Percentiles rank a stretch among this genome's conserved stretches.
Conservation (phyloP, 2,329 filamentous ascomycete species). For the Phialophora chinensis region DNA sequence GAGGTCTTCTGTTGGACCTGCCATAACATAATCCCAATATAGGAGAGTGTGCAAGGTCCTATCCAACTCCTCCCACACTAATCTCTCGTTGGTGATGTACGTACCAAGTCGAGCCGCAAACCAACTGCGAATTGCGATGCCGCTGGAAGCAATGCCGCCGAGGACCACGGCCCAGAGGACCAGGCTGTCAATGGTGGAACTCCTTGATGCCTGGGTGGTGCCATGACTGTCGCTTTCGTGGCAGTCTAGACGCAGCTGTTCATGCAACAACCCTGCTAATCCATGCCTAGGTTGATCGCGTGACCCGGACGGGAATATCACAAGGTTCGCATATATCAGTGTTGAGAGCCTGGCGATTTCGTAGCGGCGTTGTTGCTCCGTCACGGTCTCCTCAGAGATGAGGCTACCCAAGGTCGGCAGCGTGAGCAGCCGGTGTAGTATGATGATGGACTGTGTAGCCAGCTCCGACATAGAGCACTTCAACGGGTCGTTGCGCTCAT, state of each 20-base stretch:
- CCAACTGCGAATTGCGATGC: slow-evolving; percentile 4
- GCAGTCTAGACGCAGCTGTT: not conserved
- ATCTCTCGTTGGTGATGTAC: slow-evolving; percentile 36
- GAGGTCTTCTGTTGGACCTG: not conserved
- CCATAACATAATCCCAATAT: slow-evolving; percentile 5
- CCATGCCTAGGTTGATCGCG: not conserved
- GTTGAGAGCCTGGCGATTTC: slow-evolving; percentile 12
- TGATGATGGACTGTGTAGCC: slow-evolving; percentile 13
- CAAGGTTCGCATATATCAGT: slow-evolving; percentile 10
- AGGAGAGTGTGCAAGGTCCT: not conserved
- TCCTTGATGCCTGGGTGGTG: not conserved
- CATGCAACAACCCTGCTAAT: not conserved
- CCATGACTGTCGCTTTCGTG: not conserved
- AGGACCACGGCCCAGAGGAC: slow-evolving; percentile 16
- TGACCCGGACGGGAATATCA: slow-evolving; percentile 10
- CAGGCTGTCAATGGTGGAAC: not conserved
- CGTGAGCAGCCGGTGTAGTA: slow-evolving; percentile 15
- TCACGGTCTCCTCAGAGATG: not conserved
- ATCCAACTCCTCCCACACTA: not conserved
- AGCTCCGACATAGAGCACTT: not conserved
- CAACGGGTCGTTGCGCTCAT: not conserved
- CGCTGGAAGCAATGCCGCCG: slow-evolving; percentile 13
- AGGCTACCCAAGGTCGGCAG: not conserved
- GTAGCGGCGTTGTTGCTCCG: not conserved
- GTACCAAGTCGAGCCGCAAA: not conserved